Percentiles rank a stretch among this genome's conserved stretches.
Conservation (phyloP, 768 basidiomycete genomes). For the Lentinus brumalis region DNA sequence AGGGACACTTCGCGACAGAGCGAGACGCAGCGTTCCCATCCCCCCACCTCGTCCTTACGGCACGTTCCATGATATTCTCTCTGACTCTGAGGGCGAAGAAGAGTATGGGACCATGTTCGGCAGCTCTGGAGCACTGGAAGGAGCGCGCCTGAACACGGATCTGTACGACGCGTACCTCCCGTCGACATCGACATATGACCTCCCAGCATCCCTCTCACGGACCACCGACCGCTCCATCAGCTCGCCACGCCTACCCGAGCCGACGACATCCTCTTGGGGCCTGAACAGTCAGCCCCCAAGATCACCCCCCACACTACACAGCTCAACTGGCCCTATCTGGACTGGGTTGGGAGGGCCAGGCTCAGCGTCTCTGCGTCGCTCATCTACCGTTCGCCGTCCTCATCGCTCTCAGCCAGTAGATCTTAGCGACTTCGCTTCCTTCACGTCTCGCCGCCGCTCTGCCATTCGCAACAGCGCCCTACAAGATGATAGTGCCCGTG, state of each 20-base stretch:
- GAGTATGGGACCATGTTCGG: constrained; percentile 51
- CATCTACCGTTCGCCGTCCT: constrained; percentile 63
- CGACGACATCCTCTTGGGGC: neutral
- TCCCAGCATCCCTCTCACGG: constrained; percentile 13
- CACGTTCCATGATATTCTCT: constrained; percentile 43
- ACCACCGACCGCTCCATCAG: constrained; percentile 2
- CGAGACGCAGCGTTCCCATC: constrained; percentile 9
- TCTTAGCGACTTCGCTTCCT: constrained; percentile 73
- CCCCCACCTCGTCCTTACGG: constrained; percentile 11
- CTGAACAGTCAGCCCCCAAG: neutral
- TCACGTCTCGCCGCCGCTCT: constrained; percentile 64
- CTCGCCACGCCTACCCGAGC: constrained; percentile 3
- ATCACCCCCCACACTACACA: constrained; percentile 5
- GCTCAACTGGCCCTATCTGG: neutral
- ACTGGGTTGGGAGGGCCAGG: constrained; percentile 5
- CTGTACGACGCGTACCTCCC: constrained; percentile 61
- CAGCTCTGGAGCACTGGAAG: constrained; percentile 46
- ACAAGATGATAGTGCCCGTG: constrained; percentile 15
- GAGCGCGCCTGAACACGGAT: constrained; percentile 58
- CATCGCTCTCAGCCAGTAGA: constrained; percentile 57
- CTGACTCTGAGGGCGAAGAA: constrained; percentile 58
- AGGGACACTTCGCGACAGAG: constrained; percentile 1
- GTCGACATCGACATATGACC: constrained; percentile 4
- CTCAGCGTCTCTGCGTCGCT: constrained; percentile 37
- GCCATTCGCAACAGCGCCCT: constrained; percentile 29